These are phyloP conservation scores for Tuber umbilicatum DNA, from an alignment of 495 filamentous ascomycete genomes.

Conservation along the genomic window DNA sequence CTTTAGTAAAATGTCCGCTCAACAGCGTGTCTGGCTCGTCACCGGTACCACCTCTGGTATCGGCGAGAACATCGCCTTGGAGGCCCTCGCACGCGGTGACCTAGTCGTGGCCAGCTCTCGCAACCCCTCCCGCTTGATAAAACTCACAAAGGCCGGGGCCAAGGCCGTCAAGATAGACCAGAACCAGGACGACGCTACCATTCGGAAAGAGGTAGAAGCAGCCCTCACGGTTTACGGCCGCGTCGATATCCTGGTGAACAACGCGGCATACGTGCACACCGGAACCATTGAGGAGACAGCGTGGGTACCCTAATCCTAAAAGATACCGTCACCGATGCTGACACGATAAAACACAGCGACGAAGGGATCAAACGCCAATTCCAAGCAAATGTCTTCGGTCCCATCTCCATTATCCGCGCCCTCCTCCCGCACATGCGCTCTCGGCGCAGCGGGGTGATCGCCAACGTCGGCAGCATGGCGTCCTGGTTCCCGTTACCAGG, in stretches of 20 bases:
- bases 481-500: conserved; percentile 12
- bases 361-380: conserved; percentile 40
- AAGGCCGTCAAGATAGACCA: conserved; percentile 43
- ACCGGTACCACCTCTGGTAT: conserved; percentile 45
- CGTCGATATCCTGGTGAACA: conserved; percentile 51
- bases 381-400: conserved; percentile 49
- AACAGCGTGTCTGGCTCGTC: conserved; percentile 44
- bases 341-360: conserved; percentile 37
- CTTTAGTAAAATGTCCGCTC: neutral
- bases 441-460: conserved; percentile 44
- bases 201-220: conserved; percentile 41
- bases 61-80: conserved; percentile 40
- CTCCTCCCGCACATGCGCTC: conserved; percentile 48
- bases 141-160: conserved; percentile 43
- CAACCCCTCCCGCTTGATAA: conserved; percentile 22
- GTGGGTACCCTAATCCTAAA: neutral
- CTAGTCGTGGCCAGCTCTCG: conserved; percentile 44
- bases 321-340: neutral
- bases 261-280: conserved; percentile 46
- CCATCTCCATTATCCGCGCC: conserved; percentile 46
- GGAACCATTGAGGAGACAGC: conserved; percentile 44
- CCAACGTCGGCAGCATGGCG: conserved; percentile 48
- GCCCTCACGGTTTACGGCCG: conserved; percentile 45
- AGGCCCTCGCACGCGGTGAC: conserved; percentile 42
- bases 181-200: conserved; percentile 8